Evolutionary conservation across 1,284 basidiomycete genomes (phyloP).

Genomic region (Sporisorium scitamineum): DNA sequence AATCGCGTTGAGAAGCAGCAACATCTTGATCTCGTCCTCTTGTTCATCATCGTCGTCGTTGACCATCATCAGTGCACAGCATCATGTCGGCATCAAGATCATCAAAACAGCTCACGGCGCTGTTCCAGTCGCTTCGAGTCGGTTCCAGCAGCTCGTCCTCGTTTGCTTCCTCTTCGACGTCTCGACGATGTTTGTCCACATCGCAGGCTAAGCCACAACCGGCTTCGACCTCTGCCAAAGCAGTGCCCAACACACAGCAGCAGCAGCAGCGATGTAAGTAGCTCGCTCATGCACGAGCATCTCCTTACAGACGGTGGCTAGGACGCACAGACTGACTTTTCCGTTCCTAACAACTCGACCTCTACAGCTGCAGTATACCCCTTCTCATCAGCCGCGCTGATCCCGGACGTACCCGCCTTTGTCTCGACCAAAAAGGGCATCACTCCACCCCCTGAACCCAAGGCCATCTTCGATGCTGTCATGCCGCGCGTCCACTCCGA

Average conservation of each 20-base stretch:
- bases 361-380: slow-evolving; percentile 42
- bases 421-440: slow-evolving; percentile 39
- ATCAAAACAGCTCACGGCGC: slow-evolving; percentile 26
- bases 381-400: slow-evolving; percentile 54
- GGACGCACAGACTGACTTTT: background rate
- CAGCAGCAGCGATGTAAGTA: slow-evolving; percentile 33
- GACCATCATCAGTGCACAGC: background rate
- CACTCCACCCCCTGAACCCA: slow-evolving; percentile 48
- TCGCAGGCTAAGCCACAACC: slow-evolving; percentile 10
- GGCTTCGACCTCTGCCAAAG: slow-evolving; percentile 5
- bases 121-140: slow-evolving; percentile 41
- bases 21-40: background rate
- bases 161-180: slow-evolving; percentile 12
- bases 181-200: slow-evolving; percentile 44
- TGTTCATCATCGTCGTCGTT: background rate
- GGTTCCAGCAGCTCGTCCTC: slow-evolving; percentile 19
- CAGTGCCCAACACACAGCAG: slow-evolving; percentile 11
- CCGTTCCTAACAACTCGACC: too few species aligned
- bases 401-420: slow-evolving; percentile 35
- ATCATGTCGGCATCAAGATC: slow-evolving; percentile 30
- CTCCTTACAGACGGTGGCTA: background rate
- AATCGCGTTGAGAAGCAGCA: background rate
- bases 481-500: slow-evolving; percentile 60
- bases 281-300: background rate
- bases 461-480: slow-evolving; percentile 49